A percentile compares a stretch with the other conserved stretches of the same genome.
phyloP scores from a whole-genome alignment of 2,329 filamentous ascomycete genomes.

The Penicillium sp. region DNA sequence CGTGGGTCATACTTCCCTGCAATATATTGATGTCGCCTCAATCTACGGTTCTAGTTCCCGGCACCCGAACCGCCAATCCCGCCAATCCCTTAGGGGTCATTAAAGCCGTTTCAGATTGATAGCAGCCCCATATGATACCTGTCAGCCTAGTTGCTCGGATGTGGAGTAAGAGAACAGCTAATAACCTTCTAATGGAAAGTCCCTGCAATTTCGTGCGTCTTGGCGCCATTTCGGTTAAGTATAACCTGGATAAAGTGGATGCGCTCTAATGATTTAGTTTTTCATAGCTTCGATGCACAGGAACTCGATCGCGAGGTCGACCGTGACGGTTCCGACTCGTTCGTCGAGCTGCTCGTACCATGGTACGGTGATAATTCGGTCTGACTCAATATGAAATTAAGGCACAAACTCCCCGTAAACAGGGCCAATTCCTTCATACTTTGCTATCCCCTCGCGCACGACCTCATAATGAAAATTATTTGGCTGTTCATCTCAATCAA shows the following conservation, averaged over 20 bases:
- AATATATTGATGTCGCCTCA: not conserved
- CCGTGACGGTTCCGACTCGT: not conserved
- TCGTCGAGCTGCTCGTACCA: not conserved
- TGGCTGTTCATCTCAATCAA: not conserved
- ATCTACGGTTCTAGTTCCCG: constrained; percentile 3
- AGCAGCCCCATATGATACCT: not conserved
- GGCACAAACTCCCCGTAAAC: not conserved
- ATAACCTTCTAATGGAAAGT: not conserved
- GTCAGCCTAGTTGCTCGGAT: not conserved
- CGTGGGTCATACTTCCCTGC: not conserved
- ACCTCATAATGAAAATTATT: too few relatives aligned
- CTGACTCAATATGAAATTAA: not conserved
- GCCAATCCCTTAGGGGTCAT: not conserved
- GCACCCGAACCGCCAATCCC: constrained; percentile 6
- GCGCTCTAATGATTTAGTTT: not conserved
- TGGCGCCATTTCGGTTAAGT: not conserved
- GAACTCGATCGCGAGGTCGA: constrained; percentile 2
- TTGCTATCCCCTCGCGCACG: not conserved
- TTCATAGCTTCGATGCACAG: not conserved
- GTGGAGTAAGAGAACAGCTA: not conserved
- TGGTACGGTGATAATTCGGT: constrained; percentile 7
- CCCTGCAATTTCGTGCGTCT: not conserved
- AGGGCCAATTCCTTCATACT: not conserved
- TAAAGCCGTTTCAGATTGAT: constrained; percentile 14
- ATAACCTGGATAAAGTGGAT: not conserved